Evolutionary conservation across 2,329 filamentous ascomycete genomes (phyloP).

Genomic region (Talaromyces pinophilus): DNA sequence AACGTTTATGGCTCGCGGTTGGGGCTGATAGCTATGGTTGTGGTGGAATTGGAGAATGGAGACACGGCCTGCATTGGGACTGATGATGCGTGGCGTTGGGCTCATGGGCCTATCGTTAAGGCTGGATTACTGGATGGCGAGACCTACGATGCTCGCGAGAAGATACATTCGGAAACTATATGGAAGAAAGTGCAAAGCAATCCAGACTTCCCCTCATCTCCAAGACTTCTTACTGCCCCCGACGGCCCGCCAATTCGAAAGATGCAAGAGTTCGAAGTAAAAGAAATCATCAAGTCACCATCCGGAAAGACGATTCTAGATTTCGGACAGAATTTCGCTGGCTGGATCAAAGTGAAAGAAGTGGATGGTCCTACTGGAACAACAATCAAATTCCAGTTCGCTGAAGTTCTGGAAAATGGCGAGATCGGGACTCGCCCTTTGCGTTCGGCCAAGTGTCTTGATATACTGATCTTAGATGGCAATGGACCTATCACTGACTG

Average conservation of each 20-base stretch:
- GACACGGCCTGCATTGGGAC: background rate
- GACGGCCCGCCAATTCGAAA: constrained; percentile 50
- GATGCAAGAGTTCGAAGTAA: constrained; percentile 34
- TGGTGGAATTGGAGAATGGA: background rate
- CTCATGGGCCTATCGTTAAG: constrained; percentile 33
- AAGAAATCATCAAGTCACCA: constrained; percentile 34
- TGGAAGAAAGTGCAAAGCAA: background rate
- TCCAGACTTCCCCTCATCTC: background rate
- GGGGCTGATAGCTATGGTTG: background rate
- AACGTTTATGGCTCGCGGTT: constrained; percentile 1
- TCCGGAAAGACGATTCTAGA: constrained; percentile 56
- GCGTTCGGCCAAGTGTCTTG: constrained; percentile 42
- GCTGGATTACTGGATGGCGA: constrained; percentile 49
- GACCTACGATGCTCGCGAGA: constrained; percentile 48
- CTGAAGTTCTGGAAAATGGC: constrained; percentile 55
- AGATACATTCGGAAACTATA: constrained; percentile 24
- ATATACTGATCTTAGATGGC: constrained; percentile 40
- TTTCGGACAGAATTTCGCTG: constrained; percentile 62
- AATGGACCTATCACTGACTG: constrained; percentile 32
- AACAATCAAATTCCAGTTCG: constrained; percentile 48
- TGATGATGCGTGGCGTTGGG: constrained; percentile 18
- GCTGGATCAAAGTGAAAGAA: constrained; percentile 45
- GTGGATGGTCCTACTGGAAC: constrained; percentile 26
- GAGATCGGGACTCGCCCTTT: constrained; percentile 47
- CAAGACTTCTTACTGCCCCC: constrained; percentile 37